Base-by-base conservation (phyloP, 306 rosid genomes). In the Trichosanthes truncata region DNA sequence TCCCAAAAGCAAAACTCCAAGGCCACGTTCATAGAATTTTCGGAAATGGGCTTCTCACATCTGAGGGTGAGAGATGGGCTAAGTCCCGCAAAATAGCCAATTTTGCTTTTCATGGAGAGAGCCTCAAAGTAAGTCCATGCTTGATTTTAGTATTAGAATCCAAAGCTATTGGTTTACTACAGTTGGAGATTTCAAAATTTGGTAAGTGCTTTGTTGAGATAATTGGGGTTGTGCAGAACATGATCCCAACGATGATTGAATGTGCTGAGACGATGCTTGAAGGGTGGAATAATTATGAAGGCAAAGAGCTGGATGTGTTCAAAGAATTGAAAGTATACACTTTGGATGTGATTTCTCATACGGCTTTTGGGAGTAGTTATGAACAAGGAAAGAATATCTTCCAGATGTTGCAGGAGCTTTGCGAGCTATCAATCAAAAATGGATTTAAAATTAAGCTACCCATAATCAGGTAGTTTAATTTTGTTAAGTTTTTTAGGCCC, bases 31-130 rank as follows among this genome's bases (percentile, higher is more conserved):
- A 62, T 59, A 79, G 67, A 81, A 17, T 86, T 17, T 43, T 86
- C 3, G 85, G 85, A 36, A 72, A 84, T 77, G 85, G 89, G 4
- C 66, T 83, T 31, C 35, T 53, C 46, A 68, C 49, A 41, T 29
- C 83, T 31, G 68, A 84, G 9, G 79, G 82, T 18, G 80, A 78
- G 74, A 82, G 76, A 45, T 84, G 87, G 87, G 77, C 18, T 1
- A 84, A 59, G 43, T 9, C 79, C 10, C 9, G 84, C 7, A 87
- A 87, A 74, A 48, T 87, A 10, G 86, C 86, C 29, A 80, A 82
- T 20, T 59, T 25, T 74, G 84, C 86, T 33, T 82, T 87, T 29
- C 90, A 87, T 82, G 82, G 71, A 6, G 86, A 84, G 31, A 87
- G 80, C 74, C 80, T 87, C 35, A 87, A 79, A 46, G 88, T 84